Conservation (phyloP, 495 filamentous ascomycete genomes). For the Aspergillus nanangensis region DNA sequence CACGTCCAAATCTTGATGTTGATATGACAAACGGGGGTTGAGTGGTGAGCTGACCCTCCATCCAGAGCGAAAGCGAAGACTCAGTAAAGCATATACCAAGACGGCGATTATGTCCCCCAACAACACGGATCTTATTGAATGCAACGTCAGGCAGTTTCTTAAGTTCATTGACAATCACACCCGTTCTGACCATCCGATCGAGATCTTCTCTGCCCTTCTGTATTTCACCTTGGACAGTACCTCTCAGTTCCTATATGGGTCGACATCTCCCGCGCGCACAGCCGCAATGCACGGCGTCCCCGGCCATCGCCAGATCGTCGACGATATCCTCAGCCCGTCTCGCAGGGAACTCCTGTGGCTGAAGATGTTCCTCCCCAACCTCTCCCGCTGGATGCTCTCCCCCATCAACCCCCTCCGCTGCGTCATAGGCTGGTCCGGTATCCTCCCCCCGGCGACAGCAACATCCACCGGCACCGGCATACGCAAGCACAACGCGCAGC, state of each 20-base stretch:
- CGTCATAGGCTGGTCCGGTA: no score
- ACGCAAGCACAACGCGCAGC: constrained; percentile 13
- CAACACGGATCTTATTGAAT: constrained; percentile 16
- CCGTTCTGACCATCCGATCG: constrained; percentile 10
- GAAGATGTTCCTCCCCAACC: neutral
- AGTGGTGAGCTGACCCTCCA: neutral
- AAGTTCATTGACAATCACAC: constrained; percentile 14
- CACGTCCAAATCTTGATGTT: neutral
- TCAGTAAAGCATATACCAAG: constrained; percentile 35
- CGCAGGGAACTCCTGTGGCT: neutral
- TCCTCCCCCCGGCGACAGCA: constrained; percentile 22
- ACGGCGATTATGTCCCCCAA: constrained; percentile 20
- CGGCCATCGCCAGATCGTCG: constrained; percentile 20
- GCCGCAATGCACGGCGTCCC: constrained; percentile 11
- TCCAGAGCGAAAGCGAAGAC: constrained; percentile 31
- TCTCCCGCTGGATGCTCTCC: no score
- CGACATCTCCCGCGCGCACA: constrained; percentile 12
- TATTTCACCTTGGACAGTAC: constrained; percentile 39
- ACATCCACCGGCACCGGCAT: constrained; percentile 34
- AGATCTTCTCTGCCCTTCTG: constrained; percentile 33
- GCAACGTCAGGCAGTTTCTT: constrained; percentile 24
- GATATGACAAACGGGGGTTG: neutral
- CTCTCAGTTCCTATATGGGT: constrained; percentile 30
- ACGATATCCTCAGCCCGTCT: constrained; percentile 18
- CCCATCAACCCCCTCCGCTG: no score